Evolutionary conservation across 768 basidiomycete genomes (phyloP), one percentile per base, ranked within the genome.

Genomic region (Serpula lacrymans): DNA sequence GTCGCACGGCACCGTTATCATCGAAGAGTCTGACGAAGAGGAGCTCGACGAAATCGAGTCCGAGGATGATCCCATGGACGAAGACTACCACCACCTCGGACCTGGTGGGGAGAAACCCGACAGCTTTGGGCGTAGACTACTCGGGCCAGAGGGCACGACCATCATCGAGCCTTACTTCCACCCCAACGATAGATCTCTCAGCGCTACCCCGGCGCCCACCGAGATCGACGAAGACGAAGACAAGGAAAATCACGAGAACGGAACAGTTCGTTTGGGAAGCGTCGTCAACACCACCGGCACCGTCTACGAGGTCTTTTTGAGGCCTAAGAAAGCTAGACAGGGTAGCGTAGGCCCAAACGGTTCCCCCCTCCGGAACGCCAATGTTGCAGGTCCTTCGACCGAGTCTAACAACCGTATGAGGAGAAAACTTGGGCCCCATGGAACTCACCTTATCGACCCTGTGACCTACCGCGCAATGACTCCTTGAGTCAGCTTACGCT

Each of bases 31-130:
- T 35, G 45, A 20, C 12, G 36, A 34, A 7, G 39, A 51, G 30
- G 31, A 37, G 47, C 35, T 26, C 5, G 12, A 32, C 7, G 10
- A 21, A 6, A 29, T 25, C 35, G 9, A 23, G 10, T 18, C 40
- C 39, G 25, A 34, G 32, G n/a, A n/a, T n/a, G n/a, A n/a, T n/a
- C n/a, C n/a, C n/a, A n/a, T n/a, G n/a, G n/a, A n/a, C n/a, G n/a
- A n/a, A n/a, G n/a, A n/a, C n/a, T n/a, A n/a, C n/a, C n/a, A n/a
- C n/a, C n/a, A n/a, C 35, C 48, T 40, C 14, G 58, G 60, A 2
- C 52, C 57, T 1, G 35, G 42, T 9, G 53, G 49, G 34, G 58
- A 55, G 42, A n/a, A 43, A 16, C 42, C 52, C 9, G 45, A 57
- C 38, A 43, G 5, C 5, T 29, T 34, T 1, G 55, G 55, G 39